Conservation (phyloP, 2,329 filamentous ascomycete species). For the Apiospora arundinis region DNA sequence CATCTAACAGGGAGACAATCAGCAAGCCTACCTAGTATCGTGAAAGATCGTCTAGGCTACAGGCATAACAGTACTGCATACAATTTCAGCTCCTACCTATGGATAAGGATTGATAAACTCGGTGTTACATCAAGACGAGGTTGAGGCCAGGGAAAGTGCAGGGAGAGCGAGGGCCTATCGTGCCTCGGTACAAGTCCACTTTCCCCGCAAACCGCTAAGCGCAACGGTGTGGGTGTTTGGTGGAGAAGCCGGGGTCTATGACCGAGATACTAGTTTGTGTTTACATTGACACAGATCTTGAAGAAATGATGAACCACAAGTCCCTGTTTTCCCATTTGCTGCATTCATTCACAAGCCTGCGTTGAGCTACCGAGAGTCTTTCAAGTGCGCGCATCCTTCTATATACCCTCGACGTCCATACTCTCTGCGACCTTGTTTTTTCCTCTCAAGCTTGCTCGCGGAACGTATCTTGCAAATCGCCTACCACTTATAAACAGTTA, state of each 20-base stretch:
- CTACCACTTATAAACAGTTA: no score
- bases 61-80: background rate
- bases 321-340: background rate
- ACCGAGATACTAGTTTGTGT: background rate
- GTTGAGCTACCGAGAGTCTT: background rate
- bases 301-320: background rate
- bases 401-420: no score
- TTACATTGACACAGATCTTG: background rate
- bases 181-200: background rate
- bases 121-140: background rate
- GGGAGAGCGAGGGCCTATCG: background rate
- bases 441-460: no score
- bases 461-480: no score
- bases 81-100: no score
- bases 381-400: background rate
- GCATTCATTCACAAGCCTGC: background rate
- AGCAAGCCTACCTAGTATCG: background rate
- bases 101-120: no score
- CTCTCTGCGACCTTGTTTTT: background rate
- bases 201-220: constrained; percentile 13
- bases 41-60: background rate
- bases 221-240: background rate
- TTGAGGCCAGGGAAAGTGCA: no score
- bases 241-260: constrained; percentile 6
- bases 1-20: background rate